Conservation (phyloP, 108 stramenopile genomes). For the Parietichytrium sp. region DNA sequence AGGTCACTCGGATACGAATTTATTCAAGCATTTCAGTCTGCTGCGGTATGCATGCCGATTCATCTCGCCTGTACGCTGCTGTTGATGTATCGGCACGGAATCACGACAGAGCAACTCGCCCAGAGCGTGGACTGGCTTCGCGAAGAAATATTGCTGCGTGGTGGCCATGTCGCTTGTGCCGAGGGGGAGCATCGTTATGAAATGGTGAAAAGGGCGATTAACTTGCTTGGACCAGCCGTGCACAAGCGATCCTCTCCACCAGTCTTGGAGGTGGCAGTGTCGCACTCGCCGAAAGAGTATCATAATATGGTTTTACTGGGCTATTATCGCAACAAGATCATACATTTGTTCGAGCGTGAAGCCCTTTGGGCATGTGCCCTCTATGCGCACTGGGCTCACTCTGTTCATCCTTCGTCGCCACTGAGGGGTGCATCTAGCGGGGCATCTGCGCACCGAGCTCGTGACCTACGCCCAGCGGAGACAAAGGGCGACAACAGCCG, state of each 20-base stretch:
- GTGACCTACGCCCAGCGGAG: too few relatives aligned
- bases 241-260: slow-evolving; percentile 3
- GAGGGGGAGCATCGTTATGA: slow-evolving; percentile 16
- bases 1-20: not conserved
- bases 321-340: slow-evolving; percentile 31
- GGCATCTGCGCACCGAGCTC: too few relatives aligned
- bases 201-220: slow-evolving; percentile 1
- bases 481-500: too few relatives aligned
- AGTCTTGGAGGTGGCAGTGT: slow-evolving; percentile 27
- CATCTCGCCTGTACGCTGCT: not conserved
- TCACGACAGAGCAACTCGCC: not conserved
- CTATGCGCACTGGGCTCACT: not conserved
- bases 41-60: slow-evolving; percentile 36
- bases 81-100: not conserved
- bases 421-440: too few relatives aligned
- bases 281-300: not conserved
- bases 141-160: not conserved
- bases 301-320: slow-evolving; percentile 20
- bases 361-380: slow-evolving; percentile 12
- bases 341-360: not conserved
- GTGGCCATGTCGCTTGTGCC: slow-evolving; percentile 16
- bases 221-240: not conserved
- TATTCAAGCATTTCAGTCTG: not conserved
- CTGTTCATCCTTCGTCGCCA: too few relatives aligned
- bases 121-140: slow-evolving; percentile 28